Base-by-base conservation (phyloP, 495 filamentous ascomycete genomes). In the Trichoderma reesei region DNA sequence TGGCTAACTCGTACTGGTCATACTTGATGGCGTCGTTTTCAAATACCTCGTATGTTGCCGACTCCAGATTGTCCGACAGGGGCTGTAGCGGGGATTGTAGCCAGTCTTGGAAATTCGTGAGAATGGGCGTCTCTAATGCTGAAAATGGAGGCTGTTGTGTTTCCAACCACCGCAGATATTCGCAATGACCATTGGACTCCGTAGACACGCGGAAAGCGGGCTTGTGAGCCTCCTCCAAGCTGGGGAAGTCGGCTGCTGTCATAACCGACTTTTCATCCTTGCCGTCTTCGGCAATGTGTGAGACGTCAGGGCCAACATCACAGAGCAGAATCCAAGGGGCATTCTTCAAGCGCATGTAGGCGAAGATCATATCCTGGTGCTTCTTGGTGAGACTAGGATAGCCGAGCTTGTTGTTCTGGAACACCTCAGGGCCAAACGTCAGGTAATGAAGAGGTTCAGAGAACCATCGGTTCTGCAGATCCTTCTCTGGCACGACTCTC, bases 1-100 rank as follows among this genome's bases (percentile, higher is more conserved):
- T 90, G 42, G 94, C 94, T 18, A 80, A 76, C 72, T 96, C 91
- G 72, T 99, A 99, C 80, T 91, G 92, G 61, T 92, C 87, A 72
- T 99, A 99, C 74, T 99, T 99, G 72, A 98, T 87, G 0, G 94
- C 94, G 65, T 98, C 95, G 67, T 94, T 95, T 73, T 99, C 94
- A 70, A 99, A 99, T 9, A 98, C 92, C 73, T 99, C 94, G 72
- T 99, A 99, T 1, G 94, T 99, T 62, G 95, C 89, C 59, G 90
- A 94, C 71, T 99, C 94, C 33, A 99, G 82, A 67, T 99, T 98
- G 74, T 98, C 94, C 0, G 94, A 90, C 20, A 99, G 81, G 1
- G 94, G 94, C 70, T 99, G 95, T 42, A 99, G 77, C 9, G 94
- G 94, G 5, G 90, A 90, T 72, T 99, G 94, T 2, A 98, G 79